Evolutionary conservation across 148 eudicot species (phyloP).

Genomic region (Vaccinium darrowii): DNA sequence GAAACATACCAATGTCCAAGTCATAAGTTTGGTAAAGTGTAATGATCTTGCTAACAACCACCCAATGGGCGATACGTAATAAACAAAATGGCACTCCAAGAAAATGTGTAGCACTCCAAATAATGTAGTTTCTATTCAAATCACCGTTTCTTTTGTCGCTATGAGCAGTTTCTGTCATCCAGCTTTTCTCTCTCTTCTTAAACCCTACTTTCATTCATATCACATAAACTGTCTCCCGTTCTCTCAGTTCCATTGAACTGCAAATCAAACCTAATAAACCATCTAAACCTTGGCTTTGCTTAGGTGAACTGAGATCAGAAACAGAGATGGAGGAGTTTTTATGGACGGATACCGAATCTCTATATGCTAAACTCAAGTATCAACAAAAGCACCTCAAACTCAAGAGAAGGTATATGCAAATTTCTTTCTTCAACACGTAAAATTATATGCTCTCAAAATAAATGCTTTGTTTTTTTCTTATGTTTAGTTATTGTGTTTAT

Average conservation of each 20-base stretch:
- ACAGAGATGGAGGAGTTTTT: constrained; percentile 22
- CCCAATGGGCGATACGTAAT: neutral
- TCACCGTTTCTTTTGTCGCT: too few species aligned
- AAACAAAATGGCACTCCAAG: neutral
- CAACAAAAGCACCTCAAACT: constrained; percentile 25
- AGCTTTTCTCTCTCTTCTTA: too few species aligned
- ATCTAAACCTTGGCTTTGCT: neutral
- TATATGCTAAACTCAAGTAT: constrained; percentile 22
- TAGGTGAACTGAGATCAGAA: neutral
- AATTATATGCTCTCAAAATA: neutral
- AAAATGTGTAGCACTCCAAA: too few species aligned
- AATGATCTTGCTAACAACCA: neutral
- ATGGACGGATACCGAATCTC: constrained; percentile 9
- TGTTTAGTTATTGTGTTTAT: neutral
- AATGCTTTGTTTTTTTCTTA: neutral
- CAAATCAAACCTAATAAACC: neutral
- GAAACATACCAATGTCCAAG: constrained; percentile 6
- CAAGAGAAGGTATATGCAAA: constrained; percentile 27
- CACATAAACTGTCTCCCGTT: neutral
- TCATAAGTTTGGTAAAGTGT: neutral
- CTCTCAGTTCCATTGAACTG: neutral
- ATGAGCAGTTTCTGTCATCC: too few species aligned
- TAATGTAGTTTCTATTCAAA: too few species aligned
- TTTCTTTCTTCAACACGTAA: neutral
- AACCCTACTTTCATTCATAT: too few species aligned